Evolutionary conservation across 208 protist genomes (phyloP).

Genomic region (Leishmania mexicana): DNA sequence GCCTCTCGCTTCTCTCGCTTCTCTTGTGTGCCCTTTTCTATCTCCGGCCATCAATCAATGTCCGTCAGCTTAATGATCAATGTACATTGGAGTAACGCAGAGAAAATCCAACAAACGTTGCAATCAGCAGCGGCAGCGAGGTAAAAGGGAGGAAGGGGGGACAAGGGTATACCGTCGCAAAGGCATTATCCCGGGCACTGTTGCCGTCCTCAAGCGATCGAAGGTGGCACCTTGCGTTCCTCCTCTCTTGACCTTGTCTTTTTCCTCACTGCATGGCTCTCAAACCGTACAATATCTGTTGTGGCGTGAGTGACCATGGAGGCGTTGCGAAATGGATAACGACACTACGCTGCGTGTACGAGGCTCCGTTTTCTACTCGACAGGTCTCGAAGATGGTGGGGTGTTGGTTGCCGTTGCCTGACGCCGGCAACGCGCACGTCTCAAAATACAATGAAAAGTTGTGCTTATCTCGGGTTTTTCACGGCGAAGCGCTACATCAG

Average conservation of each 20-base stretch:
- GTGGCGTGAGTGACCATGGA: not conserved
- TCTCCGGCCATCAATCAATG: not conserved
- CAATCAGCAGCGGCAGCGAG: not conserved
- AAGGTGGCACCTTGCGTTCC: not conserved
- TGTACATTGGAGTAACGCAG: not conserved
- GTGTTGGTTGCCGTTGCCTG: not conserved
- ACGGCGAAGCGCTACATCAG: not conserved
- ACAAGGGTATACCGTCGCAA: not conserved
- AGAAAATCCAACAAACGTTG: not conserved
- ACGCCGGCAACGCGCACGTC: not conserved
- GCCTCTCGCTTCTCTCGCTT: not conserved
- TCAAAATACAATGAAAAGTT: not conserved
- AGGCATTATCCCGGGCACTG: not conserved
- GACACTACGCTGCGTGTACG: not conserved
- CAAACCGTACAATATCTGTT: not conserved
- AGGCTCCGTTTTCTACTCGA: not conserved
- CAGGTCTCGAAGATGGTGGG: too few relatives aligned
- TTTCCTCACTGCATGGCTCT: not conserved
- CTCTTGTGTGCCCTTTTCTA: not conserved
- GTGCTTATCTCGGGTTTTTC: not conserved
- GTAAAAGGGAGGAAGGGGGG: not conserved
- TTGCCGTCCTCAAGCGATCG: not conserved
- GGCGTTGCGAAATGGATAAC: not conserved
- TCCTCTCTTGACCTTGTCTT: not conserved
- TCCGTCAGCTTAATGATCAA: not conserved